Evolutionary conservation across 495 filamentous ascomycete species (phyloP), one percentile per base, ranked within the genome.

Genomic region (Penicillium bialowiezense): DNA sequence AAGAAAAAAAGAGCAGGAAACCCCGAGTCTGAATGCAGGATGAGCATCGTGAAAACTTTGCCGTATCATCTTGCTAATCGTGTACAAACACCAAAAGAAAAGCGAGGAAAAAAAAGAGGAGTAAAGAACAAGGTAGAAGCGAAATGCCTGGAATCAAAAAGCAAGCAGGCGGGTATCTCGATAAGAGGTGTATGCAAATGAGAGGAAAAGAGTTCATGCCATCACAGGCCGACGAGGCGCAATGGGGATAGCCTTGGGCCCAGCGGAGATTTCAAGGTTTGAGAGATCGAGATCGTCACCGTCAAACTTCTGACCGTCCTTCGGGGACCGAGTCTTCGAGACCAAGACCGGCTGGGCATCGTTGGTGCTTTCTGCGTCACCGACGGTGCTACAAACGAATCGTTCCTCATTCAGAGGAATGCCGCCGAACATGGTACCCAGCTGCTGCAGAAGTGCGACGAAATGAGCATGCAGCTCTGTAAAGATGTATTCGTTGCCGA

Each of bases 401-500:
- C 60, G 69, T 45, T 74, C 71, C 28, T 77, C 73, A 1, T 70
- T 73, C 17, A 75, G 56, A 3, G 71, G 69, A 13, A 69, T 49
- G 8, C 70, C 71, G 4, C 74, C 74, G 51, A 75, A 75, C 62
- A 75, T 71, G 6, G 62, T 58, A 21, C 83, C 81, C 31, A 92
- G 64, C 56, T 87, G 82, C 35, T 87, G 75, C 46, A 93, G 62
- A 31, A 95, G 67, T 40, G 79, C 77, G 13, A 91, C 86, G 64
- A 97, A 96, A 29, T 80, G 69, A 19, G 81, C 78, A 68, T 97
- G 91, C 32, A 96, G 67, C 66, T 95, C 83, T 24, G 95, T 83
- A 63, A 97, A 97, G 55, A 97, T 86, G 63, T 90, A 85, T 20
- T 89, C 87, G 47, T 88, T 77, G 23, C 91, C 91, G 13, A 91